phyloP scores from a whole-genome alignment of 495 filamentous ascomycete species.

The Aspergillus bridgeri region DNA sequence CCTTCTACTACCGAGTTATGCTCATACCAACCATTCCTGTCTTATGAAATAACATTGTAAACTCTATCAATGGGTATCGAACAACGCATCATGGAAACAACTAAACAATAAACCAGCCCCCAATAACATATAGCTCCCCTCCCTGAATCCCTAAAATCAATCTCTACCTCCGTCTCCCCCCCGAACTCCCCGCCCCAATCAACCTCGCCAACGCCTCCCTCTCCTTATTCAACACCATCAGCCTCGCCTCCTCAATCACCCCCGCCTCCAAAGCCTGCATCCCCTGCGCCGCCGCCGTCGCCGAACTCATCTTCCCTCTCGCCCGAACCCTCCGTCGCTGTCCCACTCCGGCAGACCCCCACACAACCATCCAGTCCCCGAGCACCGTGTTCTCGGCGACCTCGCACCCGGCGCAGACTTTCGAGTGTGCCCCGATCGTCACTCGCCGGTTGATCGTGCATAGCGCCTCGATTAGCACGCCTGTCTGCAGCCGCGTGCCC shows the following conservation, averaged over 20 bases:
- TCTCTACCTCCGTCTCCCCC: constrained; percentile 25
- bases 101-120: neutral
- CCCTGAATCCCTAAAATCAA: too few relatives aligned
- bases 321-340: constrained; percentile 32
- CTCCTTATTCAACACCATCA: constrained; percentile 44
- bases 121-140: neutral
- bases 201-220: constrained; percentile 39
- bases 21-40: neutral
- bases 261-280: constrained; percentile 29
- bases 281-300: constrained; percentile 16
- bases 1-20: neutral
- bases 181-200: constrained; percentile 29
- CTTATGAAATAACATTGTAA: neutral
- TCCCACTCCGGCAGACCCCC: constrained; percentile 34
- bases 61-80: neutral
- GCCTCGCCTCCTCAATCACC: constrained; percentile 44
- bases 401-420: constrained; percentile 38
- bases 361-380: constrained; percentile 44
- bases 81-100: neutral
- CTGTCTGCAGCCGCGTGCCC: constrained; percentile 36
- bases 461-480: constrained; percentile 33
- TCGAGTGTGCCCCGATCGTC: constrained; percentile 38
- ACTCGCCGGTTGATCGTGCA: constrained; percentile 28
- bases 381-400: constrained; percentile 26
- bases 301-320: constrained; percentile 18